Evolutionary conservation across 2,329 filamentous ascomycete species (phyloP).

Genomic region (Colletotrichum gloeosporioides): DNA sequence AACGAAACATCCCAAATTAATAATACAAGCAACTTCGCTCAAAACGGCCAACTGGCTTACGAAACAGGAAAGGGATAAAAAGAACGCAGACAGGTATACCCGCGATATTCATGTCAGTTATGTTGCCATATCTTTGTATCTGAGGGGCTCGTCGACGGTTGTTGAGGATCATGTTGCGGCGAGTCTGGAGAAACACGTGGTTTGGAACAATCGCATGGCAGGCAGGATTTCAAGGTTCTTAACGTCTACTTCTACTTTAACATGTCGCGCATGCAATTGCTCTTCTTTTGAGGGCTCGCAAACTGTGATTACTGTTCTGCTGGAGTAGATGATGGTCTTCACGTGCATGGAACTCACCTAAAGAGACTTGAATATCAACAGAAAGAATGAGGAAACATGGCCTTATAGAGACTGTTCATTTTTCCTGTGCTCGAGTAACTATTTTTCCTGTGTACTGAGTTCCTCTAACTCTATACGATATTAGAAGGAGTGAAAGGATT

Average conservation of each 20-base stretch:
- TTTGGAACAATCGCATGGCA: neutral
- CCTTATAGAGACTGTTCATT: neutral
- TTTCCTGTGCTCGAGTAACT: neutral
- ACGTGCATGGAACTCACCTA: accelerated
- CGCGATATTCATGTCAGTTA: neutral
- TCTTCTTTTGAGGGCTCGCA: neutral
- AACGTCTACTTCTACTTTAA: accelerated
- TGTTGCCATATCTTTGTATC: neutral
- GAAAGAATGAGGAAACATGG: neutral
- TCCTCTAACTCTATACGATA: accelerated
- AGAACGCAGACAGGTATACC: neutral
- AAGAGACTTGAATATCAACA: neutral
- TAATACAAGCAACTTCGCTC: neutral
- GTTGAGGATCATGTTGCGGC: neutral
- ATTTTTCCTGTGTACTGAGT: accelerated
- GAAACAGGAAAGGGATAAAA: neutral
- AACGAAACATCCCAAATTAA: neutral
- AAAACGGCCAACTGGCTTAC: neutral
- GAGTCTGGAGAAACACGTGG: neutral
- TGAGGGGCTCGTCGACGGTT: neutral
- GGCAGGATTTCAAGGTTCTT: neutral
- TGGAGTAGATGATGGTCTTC: neutral
- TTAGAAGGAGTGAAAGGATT: neutral
- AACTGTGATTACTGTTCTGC: neutral
- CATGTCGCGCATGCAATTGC: accelerated